Evolutionary conservation across 2,329 filamentous ascomycete genomes (phyloP).

Genomic region (Arthrobotrys pseudoclavata): DNA sequence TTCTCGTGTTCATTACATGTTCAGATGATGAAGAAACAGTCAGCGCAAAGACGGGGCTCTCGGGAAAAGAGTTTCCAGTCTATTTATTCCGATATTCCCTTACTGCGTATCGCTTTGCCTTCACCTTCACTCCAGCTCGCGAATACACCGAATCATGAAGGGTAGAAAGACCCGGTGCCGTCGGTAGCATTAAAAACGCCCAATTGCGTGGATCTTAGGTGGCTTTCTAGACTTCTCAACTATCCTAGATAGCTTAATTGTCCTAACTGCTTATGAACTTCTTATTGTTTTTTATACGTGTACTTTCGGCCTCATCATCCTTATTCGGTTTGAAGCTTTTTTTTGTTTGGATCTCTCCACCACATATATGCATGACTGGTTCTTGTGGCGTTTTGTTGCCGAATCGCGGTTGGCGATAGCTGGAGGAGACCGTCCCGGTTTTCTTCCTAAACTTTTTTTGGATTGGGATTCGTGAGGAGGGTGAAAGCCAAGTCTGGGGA

Average conservation of each 20-base stretch:
- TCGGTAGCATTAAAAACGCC: constrained; percentile 10
- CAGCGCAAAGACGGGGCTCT: neutral
- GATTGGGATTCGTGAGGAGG: neutral
- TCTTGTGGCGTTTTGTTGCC: constrained; percentile 3
- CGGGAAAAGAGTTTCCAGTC: constrained; percentile 1
- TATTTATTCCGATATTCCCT: constrained; percentile 2
- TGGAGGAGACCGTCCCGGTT: neutral
- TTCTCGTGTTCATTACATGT: neutral
- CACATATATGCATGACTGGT: neutral
- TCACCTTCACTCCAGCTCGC: neutral
- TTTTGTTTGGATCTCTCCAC: neutral
- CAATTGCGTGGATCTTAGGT: constrained; percentile 22
- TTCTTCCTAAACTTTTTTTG: neutral
- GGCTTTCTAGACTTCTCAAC: constrained; percentile 2
- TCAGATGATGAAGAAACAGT: neutral
- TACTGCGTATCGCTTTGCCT: neutral
- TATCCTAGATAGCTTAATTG: no score
- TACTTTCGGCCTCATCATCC: neutral
- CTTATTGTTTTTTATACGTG: neutral
- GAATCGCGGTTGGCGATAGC: constrained; percentile 10
- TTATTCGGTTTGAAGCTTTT: neutral
- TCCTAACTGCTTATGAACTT: neutral
- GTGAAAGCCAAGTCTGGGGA: constrained; percentile 6
- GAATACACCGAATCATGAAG: constrained; percentile 6
- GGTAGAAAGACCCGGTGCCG: constrained; percentile 21